These are phyloP conservation scores for Malania oleifera DNA, from an alignment of 164 flowering plant genomes.

Conservation along the genomic window DNA sequence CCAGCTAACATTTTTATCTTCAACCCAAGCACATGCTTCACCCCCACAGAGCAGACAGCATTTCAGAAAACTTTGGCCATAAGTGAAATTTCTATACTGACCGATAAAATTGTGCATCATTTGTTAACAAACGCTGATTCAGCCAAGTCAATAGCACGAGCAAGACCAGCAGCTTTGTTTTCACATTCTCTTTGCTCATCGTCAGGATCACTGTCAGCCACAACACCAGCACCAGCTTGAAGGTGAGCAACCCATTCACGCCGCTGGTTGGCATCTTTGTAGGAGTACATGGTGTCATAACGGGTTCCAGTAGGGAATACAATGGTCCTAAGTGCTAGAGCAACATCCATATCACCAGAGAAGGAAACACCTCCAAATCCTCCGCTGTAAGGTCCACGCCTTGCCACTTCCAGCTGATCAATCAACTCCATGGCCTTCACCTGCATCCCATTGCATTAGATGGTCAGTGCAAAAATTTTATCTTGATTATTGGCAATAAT, in stretches of 20 bases:
- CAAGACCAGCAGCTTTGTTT: conserved; percentile 5
- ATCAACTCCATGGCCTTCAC: conserved; percentile 2
- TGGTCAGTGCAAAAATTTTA: too few species aligned
- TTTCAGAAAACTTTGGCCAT: too few species aligned
- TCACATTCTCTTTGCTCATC: conserved; percentile 9
- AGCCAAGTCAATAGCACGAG: conserved; percentile 8
- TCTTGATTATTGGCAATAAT: too few species aligned
- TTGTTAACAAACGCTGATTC: conserved; percentile 4
- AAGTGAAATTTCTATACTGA: too few species aligned
- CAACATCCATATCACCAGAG: background rate
- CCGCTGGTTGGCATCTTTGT: background rate
- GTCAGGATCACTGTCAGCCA: background rate
- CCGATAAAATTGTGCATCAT: background rate
- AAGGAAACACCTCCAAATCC: conserved; percentile 1
- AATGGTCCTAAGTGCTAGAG: background rate
- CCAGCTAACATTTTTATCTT: too few species aligned
- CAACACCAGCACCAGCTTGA: conserved; percentile 4
- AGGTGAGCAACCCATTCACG: conserved; percentile 3
- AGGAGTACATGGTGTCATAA: conserved; percentile 3
- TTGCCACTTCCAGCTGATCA: background rate
- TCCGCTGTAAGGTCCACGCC: conserved; percentile 5
- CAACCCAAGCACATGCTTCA: too few species aligned
- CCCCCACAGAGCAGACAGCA: too few species aligned
- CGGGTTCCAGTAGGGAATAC: conserved; percentile 3
- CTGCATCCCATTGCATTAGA: too few species aligned